Base-by-base conservation (phyloP, 1,284 basidiomycete species). In the Ustilago xerochloae region DNA sequence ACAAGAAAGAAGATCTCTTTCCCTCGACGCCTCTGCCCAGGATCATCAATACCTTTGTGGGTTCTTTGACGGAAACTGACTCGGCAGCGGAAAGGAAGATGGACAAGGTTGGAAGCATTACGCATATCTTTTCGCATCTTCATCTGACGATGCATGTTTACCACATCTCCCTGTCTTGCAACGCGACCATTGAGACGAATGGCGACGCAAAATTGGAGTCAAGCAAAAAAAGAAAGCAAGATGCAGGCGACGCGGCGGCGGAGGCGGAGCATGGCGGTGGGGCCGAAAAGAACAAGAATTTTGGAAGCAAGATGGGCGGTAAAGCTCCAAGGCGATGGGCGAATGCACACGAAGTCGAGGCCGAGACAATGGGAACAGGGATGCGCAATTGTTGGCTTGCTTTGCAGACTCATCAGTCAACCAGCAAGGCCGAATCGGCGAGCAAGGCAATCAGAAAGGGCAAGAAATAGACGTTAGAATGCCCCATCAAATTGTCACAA, bases 101-200 rank as follows among this genome's bases (percentile, higher is more conserved):
- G 33, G 45, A 61, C 26, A 54, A 55, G 13, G 61, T 82, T 58
- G 79, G 68, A 20, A 45, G 66, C 50, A 89, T 96, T 32, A 75
- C 90, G 1, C 94, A 97, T 81, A 87, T 93, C 54, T 97, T 97
- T 85, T 93, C 91, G 2, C 94, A 98, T 84, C 92, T 97, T 81
- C 89, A 88, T 78, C 93, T 96, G 86, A 93, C 91, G 9, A 97
- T 96, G 85, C 90, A 92, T 75, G 88, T 91, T 35, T 88, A 90
- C 66, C 43, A 57, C 13, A 20, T 65, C 12, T 20, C 16, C 1
- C 16, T 62, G 5, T 4, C 52, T 15, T 18, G 13, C 8, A 32
- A 26, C 18, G 15, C 39, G 2, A 15, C 9, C 18, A 24, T n/a
- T 13, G 45, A 30, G 15, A 15, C 24, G 4, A 35, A 45, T 13